Evolutionary conservation across 2,329 filamentous ascomycete species (phyloP).

Genomic region (Setomelanomma holmii): DNA sequence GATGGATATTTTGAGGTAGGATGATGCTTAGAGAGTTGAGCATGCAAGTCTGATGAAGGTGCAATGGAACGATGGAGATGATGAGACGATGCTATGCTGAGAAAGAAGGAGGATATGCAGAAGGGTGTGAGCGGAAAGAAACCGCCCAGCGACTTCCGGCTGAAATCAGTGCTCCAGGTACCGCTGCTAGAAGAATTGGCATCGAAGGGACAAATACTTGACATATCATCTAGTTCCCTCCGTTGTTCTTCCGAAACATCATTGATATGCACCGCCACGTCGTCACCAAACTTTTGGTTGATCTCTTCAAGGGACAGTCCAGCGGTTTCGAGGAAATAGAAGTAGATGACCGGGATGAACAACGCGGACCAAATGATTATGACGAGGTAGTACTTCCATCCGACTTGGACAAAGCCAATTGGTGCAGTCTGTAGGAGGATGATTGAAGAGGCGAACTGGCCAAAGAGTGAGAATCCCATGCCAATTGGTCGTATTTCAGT

Average conservation of each 20-base stretch:
- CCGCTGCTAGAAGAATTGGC: neutral
- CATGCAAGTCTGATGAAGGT: too few species aligned
- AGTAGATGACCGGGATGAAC: constrained; percentile 50
- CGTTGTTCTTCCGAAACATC: constrained; percentile 1
- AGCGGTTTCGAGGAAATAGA: constrained; percentile 46
- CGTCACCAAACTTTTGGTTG: constrained; percentile 57
- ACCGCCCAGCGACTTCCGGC: too few species aligned
- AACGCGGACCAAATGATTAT: constrained; percentile 17
- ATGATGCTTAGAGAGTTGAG: too few species aligned
- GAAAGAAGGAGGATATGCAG: too few species aligned
- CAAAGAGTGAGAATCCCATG: constrained; percentile 60
- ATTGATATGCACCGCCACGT: constrained; percentile 34
- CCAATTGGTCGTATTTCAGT: constrained; percentile 59
- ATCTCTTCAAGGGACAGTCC: constrained; percentile 56
- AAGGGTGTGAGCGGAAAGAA: too few species aligned
- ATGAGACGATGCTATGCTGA: too few species aligned
- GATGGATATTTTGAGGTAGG: neutral
- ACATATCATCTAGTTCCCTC: neutral
- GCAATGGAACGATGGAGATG: too few species aligned
- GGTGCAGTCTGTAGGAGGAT: constrained; percentile 55
- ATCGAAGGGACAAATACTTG: neutral
- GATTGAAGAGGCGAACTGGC: constrained; percentile 39
- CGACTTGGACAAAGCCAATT: constrained; percentile 44
- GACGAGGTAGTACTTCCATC: constrained; percentile 52
- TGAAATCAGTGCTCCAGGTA: too few species aligned